These are phyloP conservation scores for Cryphonectria japonica DNA, from an alignment of 2,329 filamentous ascomycete genomes.

Conservation along the genomic window DNA sequence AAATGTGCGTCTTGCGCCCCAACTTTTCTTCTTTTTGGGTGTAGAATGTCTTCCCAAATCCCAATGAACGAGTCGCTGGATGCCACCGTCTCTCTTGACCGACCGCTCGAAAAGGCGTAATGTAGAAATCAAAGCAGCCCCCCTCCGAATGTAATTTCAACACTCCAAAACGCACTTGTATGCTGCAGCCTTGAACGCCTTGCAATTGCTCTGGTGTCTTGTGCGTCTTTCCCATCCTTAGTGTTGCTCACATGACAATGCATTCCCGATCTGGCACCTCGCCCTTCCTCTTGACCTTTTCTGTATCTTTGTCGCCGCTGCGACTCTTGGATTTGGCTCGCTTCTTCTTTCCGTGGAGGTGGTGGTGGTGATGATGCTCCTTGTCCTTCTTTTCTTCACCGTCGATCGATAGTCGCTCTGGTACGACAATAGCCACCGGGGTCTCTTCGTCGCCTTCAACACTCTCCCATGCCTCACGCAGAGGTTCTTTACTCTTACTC, in stretches of 20 bases:
- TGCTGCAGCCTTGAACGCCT: slow-evolving; percentile 21
- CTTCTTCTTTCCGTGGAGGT: slow-evolving; percentile 41
- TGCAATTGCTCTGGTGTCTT: slow-evolving; percentile 6
- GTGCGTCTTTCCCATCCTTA: not conserved
- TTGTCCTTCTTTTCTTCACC: slow-evolving; percentile 32
- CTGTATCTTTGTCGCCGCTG: slow-evolving; percentile 36
- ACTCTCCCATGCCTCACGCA: slow-evolving; percentile 38
- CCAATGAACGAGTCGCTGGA: not conserved
- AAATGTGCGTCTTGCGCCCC: slow-evolving; percentile 13
- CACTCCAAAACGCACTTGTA: slow-evolving; percentile 11
- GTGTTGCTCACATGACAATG: slow-evolving; percentile 46
- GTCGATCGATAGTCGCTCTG: slow-evolving; percentile 21
- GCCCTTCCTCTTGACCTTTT: slow-evolving; percentile 42
- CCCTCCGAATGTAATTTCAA: slow-evolving; percentile 16
- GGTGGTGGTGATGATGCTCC: slow-evolving; percentile 35
- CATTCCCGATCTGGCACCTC: slow-evolving; percentile 51
- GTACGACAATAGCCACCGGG: slow-evolving; percentile 19
- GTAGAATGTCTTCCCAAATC: not conserved
- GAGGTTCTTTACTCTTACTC: slow-evolving; percentile 56
- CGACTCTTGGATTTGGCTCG: slow-evolving; percentile 43
- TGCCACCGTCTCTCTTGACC: slow-evolving; percentile 1
- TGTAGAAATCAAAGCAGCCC: not conserved
- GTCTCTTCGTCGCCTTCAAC: slow-evolving; percentile 28
- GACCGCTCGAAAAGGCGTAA: not conserved
- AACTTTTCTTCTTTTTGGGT: not conserved